Base-by-base conservation (phyloP, 495 filamentous ascomycete genomes). In the Aspergillus panamensis region DNA sequence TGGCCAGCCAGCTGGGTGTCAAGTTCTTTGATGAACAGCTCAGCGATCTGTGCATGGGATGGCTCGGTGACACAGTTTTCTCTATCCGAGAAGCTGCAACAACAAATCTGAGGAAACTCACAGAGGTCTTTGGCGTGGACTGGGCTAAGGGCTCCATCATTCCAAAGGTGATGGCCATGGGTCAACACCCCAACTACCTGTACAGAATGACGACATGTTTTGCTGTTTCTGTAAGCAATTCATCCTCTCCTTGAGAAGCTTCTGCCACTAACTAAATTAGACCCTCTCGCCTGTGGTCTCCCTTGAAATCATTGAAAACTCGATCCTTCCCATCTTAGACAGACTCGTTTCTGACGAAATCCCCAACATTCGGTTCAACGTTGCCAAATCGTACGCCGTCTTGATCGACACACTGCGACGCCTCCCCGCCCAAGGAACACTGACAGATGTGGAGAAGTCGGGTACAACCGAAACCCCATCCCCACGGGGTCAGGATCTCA, bases 131-230 rank as follows among this genome's bases (percentile, higher is more conserved):
- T 67, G 94, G 94, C 13, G 92, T 97, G 14, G 90, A 96, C 50
- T 98, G 94, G 94, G 92, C 94, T n/a, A 91, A 86, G 73, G 88
- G 90, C 62, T 91, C 92, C 43, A 98, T 98, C 64, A 96, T 98
- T 63, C 94, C 94, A 31, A 96, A 96, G 76, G 94, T 98, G 61
- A 94, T 96, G 85, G 88, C 86, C 13, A 96, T 98, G 95, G 94
- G 94, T 31, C 86, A 88, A 55, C 95, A 98, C 68, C 91, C 94
- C 21, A 98, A 98, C 73, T 98, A 98, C 69, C 85, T 98, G 42
- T 98, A 98, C 81, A 84, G 94, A 62, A 98, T 98, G 94, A 98
- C 94, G 12, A 98, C 94, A 30, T 97, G 92, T 74, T 97, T 97
- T 68, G 94, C 94, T 49, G 91, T 98, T 64, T 91, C 93, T 59